Conservation (phyloP, 2,329 filamentous ascomycete species). For the Fusarium avenaceum region DNA sequence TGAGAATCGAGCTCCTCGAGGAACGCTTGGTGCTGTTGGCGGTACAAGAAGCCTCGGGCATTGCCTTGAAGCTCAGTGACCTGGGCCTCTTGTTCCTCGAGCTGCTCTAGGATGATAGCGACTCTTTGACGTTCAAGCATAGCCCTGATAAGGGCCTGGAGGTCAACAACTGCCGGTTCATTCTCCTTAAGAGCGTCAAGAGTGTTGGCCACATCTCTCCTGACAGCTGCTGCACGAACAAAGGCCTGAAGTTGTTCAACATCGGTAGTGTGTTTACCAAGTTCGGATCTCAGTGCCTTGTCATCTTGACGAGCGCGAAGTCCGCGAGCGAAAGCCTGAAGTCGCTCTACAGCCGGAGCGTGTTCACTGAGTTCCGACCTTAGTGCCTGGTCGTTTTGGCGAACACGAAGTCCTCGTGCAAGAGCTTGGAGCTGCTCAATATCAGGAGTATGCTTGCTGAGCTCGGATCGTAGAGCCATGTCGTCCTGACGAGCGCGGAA, state of each 20-base stretch:
- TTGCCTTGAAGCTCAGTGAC: slow-evolving; percentile 76
- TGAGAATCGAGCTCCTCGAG: slow-evolving; percentile 79
- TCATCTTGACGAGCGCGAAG: slow-evolving; percentile 29
- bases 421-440: slow-evolving; percentile 64
- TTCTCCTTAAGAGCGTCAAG: slow-evolving; percentile 63
- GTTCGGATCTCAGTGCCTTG: slow-evolving; percentile 61
- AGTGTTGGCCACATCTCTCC: slow-evolving; percentile 63
- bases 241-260: slow-evolving; percentile 65
- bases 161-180: slow-evolving; percentile 61
- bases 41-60: slow-evolving; percentile 74
- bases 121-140: slow-evolving; percentile 69
- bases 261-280: slow-evolving; percentile 59
- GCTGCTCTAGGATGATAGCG: slow-evolving; percentile 63
- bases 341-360: slow-evolving; percentile 56
- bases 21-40: slow-evolving; percentile 71
- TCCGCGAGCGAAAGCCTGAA: slow-evolving; percentile 67
- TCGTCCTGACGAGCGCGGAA: slow-evolving; percentile 60
- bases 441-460: slow-evolving; percentile 59
- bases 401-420: slow-evolving; percentile 58
- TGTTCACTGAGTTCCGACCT: slow-evolving; percentile 64
- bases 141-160: slow-evolving; percentile 73
- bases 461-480: slow-evolving; percentile 62
- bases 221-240: slow-evolving; percentile 67
- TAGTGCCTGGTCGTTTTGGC: slow-evolving; percentile 50
- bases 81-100: slow-evolving; percentile 69